Percentiles rank a stretch among this genome's conserved stretches.
Conservation (phyloP, 495 filamentous ascomycete species). For the Jackrogersella multiformis region DNA sequence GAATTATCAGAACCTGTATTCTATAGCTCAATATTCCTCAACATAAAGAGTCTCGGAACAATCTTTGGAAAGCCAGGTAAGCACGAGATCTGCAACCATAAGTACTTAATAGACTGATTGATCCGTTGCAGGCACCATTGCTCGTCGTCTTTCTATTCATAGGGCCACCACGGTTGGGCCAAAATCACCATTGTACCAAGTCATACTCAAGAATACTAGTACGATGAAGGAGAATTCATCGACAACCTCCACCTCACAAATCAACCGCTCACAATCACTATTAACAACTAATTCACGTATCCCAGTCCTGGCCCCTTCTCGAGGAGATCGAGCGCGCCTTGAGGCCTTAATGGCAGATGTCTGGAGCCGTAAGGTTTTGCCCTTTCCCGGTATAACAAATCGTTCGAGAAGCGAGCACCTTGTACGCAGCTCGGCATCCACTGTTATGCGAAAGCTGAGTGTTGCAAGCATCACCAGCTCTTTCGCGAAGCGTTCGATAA, state of each 20-base stretch:
- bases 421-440: conserved; percentile 74
- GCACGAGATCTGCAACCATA: not conserved
- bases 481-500: conserved; percentile 67
- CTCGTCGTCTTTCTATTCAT: conserved; percentile 82
- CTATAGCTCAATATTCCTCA: conserved; percentile 69
- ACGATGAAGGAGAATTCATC: conserved; percentile 64
- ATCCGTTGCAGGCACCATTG: conserved; percentile 64
- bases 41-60: conserved; percentile 77
- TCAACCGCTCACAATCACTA: conserved; percentile 77
- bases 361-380: conserved; percentile 84
- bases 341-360: conserved; percentile 79
- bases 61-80: conserved; percentile 72
- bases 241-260: conserved; percentile 51
- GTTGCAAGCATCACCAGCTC: conserved; percentile 72
- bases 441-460: conserved; percentile 85
- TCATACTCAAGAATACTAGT: conserved; percentile 91
- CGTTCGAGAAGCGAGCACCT: conserved; percentile 69
- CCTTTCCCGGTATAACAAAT: conserved; percentile 84
- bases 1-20: conserved; percentile 57
- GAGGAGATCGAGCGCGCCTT: conserved; percentile 78
- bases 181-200: conserved; percentile 69
- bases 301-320: conserved; percentile 71
- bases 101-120: not conserved
- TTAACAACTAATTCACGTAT: conserved; percentile 68
- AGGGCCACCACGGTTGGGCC: conserved; percentile 73